Base-by-base conservation (phyloP, 495 filamentous ascomycete species). In the Barbatosphaeria neglecta region DNA sequence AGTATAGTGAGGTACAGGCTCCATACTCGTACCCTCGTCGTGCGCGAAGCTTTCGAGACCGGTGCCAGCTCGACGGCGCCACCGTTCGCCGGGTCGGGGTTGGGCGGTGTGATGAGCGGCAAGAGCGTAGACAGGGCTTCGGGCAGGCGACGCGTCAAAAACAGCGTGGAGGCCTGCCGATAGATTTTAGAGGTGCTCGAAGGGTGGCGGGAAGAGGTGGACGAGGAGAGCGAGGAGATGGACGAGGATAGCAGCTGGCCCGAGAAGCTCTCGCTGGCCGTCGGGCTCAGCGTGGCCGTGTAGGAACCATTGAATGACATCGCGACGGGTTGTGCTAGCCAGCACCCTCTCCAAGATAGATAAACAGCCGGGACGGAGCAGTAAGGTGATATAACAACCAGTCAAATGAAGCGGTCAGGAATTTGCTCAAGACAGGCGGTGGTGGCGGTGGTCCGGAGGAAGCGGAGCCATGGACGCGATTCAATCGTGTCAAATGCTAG, bases 1-100 rank as follows among this genome's bases (percentile, higher is more conserved):
- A 97, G 73, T 20, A 97, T 78, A 0, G 88, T 94, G 43, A 97
- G 77, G 62, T 97, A 97, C 53, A 98, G 74, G 63, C 86, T 93
- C 93, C 93, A 98, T 45, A 96, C 80, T 62, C 95, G 97, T 64
- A 95, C 86, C 50, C 90, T 73, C 47, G 84, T 86, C 33, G 79
- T 81, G 44, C 80, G 73, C 41, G 84, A 84, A 46, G 84, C 84
- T 50, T 69, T 72, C 44, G 80, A 79, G 43, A 95, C 81, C 3
- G 85, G 85, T 37, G 87, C 84, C 23, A 70, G 64, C 47, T 74
- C 74, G 27, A 54, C 49, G 8, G 52, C 35, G 48, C 55, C 59
- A 37, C 31, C 31, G 13, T 62, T 53, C 9, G 47, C 56, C 24
- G 63, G 60, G 28, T 68, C 62, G 43, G 56, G 55, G 25, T 57